These are phyloP conservation scores for Mycena epipterygia DNA, from an alignment of 768 basidiomycete species.

Conservation along the genomic window DNA sequence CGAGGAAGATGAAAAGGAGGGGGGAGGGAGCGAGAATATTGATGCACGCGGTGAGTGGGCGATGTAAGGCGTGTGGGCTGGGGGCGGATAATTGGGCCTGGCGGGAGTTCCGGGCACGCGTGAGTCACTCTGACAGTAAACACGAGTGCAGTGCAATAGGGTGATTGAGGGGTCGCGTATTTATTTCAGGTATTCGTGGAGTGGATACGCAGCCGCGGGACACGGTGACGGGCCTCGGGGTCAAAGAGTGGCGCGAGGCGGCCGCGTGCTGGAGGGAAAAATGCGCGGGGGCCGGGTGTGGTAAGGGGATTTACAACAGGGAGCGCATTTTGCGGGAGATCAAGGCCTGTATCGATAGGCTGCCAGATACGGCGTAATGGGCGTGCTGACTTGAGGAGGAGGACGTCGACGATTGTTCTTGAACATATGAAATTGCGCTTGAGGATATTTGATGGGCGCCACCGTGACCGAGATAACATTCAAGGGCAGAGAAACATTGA, in stretches of 20 bases:
- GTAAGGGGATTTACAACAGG: slow-evolving; percentile 16
- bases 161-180: not conserved
- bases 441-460: not conserved
- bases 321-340: slow-evolving; percentile 17
- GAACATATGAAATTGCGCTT: not conserved
- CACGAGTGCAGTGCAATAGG: not conserved
- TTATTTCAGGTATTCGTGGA: slow-evolving; percentile 48
- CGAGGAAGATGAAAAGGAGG: not conserved
- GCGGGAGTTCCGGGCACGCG: slow-evolving; percentile 32
- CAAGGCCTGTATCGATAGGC: slow-evolving; percentile 19
- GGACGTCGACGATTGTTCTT: not conserved
- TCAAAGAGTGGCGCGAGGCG: slow-evolving; percentile 60
- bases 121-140: too few relatives aligned
- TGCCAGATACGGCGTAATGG: not conserved
- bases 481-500: not conserved
- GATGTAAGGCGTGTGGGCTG: slow-evolving; percentile 22
- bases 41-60: slow-evolving; percentile 14
- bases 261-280: slow-evolving; percentile 58
- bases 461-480: slow-evolving; percentile 10
- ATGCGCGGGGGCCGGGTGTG: slow-evolving; percentile 18
- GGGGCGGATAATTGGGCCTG: slow-evolving; percentile 6
- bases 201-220: slow-evolving; percentile 60
- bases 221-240: slow-evolving; percentile 52
- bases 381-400: not conserved
- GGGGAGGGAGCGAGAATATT: not conserved